Evolutionary conservation across 2,329 filamentous ascomycete species (phyloP), one percentile per base, ranked within the genome.

Genomic region (Tolypocladium amazonense): DNA sequence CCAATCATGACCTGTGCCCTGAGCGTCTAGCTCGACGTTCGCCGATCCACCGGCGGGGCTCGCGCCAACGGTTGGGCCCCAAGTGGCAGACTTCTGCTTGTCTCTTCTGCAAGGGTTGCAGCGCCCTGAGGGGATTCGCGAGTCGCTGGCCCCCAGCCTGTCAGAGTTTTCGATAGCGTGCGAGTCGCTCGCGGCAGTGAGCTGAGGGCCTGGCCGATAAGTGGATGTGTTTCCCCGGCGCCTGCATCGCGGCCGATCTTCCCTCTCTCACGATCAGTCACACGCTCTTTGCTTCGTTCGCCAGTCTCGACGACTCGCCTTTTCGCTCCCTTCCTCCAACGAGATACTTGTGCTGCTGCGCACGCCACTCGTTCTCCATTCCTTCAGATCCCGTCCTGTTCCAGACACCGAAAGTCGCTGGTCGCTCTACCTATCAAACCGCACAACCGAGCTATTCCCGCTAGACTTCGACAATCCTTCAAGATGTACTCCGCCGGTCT

Each of bases 401-500:
- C 4, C 35, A 54, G 50, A 54, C 50, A 35, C 30, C 20, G 23
- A 23, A 23, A 54, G 18, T 53, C 50, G 50, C 50, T 35, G 50
- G 50, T 53, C 30, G 30, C 11, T 35, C 18, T 3, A 14, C 30
- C 39, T 30, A 56, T 61, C 53, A 38, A 62, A 52, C 58, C 59
- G 56, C 59, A 53, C 61, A 57, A 59, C 58, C 54, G 39, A 57
- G 54, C 56, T 37, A 47, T 45, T 20, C 30, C 43, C 35, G 25
- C 37, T 30, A 43, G 35, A 52, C 57, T 9, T 33, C 12, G 12
- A 33, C n/a, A 0, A 64, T 61, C 55, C 8, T 27, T 18, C 75
- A 78, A 71, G 64, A 81, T 81, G 78, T 76, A 75, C 67, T 74
- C 77, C 73, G 71, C 76, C 63, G 70, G 68, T 68, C 65, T 79